These are phyloP conservation scores for Cladochytrium tenue DNA, from an alignment of 371 early-diverging fungal species.

Conservation along the genomic window DNA sequence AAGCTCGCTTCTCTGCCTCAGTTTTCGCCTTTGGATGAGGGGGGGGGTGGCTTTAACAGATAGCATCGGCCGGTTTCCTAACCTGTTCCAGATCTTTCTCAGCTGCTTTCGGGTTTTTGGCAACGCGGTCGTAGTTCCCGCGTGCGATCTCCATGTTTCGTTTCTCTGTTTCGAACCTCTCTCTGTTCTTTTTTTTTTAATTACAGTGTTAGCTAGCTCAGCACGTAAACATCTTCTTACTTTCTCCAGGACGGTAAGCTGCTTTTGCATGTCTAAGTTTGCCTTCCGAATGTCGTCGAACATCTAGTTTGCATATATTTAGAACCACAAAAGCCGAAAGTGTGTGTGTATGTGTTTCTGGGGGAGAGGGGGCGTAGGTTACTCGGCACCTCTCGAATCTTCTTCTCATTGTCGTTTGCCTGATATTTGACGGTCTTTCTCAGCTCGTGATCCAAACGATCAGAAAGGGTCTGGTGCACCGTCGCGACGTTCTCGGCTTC, in stretches of 20 bases:
- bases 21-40: slow-evolving; percentile 18
- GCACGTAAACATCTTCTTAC: slow-evolving; percentile 1
- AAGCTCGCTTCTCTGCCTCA: slow-evolving; percentile 41
- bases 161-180: slow-evolving; percentile 37
- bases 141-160: slow-evolving; percentile 38
- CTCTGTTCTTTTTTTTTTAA: slow-evolving; percentile 16
- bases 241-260: slow-evolving; percentile 33
- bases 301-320: slow-evolving; percentile 22
- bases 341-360: too few relatives aligned
- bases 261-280: slow-evolving; percentile 31
- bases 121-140: slow-evolving; percentile 24
- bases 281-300: slow-evolving; percentile 44
- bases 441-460: slow-evolving; percentile 37
- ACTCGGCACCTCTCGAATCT: slow-evolving; percentile 31
- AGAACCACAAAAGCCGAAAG: background rate
- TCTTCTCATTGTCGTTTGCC: slow-evolving; percentile 38
- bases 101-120: slow-evolving; percentile 33
- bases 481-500: slow-evolving; percentile 38
- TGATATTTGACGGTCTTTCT: slow-evolving; percentile 35
- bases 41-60: background rate
- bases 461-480: slow-evolving; percentile 21
- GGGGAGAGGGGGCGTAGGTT: background rate
- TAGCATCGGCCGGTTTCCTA: background rate
- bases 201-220: background rate
- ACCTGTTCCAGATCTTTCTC: slow-evolving; percentile 40